Evolutionary conservation across 2,329 filamentous ascomycete genomes (phyloP).

Genomic region (Drechmeria coniospora): DNA sequence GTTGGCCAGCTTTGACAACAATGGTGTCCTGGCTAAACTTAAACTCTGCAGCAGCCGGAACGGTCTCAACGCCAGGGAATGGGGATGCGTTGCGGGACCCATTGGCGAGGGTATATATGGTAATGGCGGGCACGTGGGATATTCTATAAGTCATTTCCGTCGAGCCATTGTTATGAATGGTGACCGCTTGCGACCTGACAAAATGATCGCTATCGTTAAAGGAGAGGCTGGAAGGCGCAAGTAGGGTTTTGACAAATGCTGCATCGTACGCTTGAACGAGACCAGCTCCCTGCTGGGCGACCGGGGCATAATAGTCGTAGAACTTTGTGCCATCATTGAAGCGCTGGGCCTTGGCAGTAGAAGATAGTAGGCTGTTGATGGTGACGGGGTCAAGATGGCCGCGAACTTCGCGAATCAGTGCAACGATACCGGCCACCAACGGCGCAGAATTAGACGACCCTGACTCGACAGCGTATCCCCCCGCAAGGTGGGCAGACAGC

Average conservation of each 20-base stretch:
- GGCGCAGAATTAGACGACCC: constrained; percentile 48
- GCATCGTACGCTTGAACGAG: constrained; percentile 44
- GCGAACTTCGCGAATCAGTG: constrained; percentile 34
- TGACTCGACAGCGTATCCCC: constrained; percentile 34
- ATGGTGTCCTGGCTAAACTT: constrained; percentile 3
- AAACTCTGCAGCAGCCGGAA: constrained; percentile 21
- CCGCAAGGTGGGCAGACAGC: constrained; percentile 37
- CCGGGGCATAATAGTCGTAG: constrained; percentile 29
- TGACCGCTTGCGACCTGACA: constrained; percentile 30
- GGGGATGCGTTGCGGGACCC: constrained; percentile 19
- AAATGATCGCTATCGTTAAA: constrained; percentile 51
- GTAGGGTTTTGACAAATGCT: constrained; percentile 35
- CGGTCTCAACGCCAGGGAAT: constrained; percentile 30
- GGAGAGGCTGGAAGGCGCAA: constrained; percentile 38
- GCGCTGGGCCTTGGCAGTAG: constrained; percentile 30
- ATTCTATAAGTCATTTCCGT: constrained; percentile 34
- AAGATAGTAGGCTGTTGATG: constrained; percentile 33
- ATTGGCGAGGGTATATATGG: constrained; percentile 32
- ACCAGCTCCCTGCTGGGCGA: constrained; percentile 45
- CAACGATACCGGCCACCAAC: constrained; percentile 36
- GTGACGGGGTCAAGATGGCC: constrained; percentile 31
- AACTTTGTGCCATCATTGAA: constrained; percentile 28
- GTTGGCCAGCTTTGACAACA: constrained; percentile 2
- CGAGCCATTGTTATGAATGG: constrained; percentile 36
- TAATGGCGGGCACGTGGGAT: constrained; percentile 31